Evolutionary conservation across 306 rosid species (phyloP), one percentile per base, ranked within the genome.

Genomic region (Cicer pinnatifidum): DNA sequence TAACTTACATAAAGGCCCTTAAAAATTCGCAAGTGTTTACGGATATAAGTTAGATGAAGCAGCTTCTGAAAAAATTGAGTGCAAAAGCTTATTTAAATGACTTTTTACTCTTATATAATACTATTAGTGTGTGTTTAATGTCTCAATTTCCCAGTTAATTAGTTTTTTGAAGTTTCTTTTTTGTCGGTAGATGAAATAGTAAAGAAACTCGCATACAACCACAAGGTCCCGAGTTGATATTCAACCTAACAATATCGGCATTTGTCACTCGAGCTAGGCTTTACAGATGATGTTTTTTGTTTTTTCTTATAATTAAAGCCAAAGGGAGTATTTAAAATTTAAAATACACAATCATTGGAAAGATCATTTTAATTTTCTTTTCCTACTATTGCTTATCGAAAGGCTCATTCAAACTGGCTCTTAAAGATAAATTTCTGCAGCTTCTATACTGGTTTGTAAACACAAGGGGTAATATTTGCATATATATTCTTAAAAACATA

Each of bases 381-480:
- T 6, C 3, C 40, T 20, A 23, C 15, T 12, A 48, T 1, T 48
- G 1, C 54, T 48, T 5, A 3, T 12, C 15, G 54, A 48, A 12
- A 12, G 15, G 19, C 54, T 48, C 15, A 48, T n/a, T 8, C 54
- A 6, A 48, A 48, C 54, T 1, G 17, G 54, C 8, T 12, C 46
- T n/a, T 9, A 39, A 35, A 17, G 40, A 59, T n/a, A 37, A 52
- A 13, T 41, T 37, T 33, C 4, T 60, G 38, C 50, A 69, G 48
- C 61, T 62, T 58, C 15, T 3, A 15, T 9, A 28, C 19, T 46
- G 75, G 37, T 57, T 57, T n/a, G 63, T 38, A 41, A 68, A 65
- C 52, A 54, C 28, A 28, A 11, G 0, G 5, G 51, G 11, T 69
- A 39, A 54, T 37, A 17, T 28, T 51, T 41, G 35, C 8, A 62